Percentiles rank a stretch among this genome's conserved stretches.
Conservation (phyloP, 352 stramenopile genomes). For the Pythium aquatile region DNA sequence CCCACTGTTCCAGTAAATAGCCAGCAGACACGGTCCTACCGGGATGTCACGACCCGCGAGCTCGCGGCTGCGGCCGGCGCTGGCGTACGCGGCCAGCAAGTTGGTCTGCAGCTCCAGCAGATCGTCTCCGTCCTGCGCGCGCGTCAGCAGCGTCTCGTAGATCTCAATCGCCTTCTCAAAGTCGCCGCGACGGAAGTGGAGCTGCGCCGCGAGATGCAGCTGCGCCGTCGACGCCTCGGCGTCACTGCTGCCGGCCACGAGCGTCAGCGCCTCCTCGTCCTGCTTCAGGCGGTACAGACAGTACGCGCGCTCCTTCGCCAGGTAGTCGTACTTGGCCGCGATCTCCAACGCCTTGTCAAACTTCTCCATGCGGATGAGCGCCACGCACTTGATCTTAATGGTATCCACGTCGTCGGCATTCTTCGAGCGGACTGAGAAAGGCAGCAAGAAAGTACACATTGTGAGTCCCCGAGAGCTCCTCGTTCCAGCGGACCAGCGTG, state of each 20-base stretch:
- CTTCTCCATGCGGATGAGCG: slow-evolving; percentile 80
- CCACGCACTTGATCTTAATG: slow-evolving; percentile 81
- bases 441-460: not conserved
- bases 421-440: slow-evolving; percentile 57
- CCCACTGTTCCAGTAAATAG: not conserved
- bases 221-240: slow-evolving; percentile 23
- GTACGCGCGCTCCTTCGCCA: slow-evolving; percentile 69
- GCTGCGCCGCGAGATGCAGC: slow-evolving; percentile 68
- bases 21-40: slow-evolving; percentile 25
- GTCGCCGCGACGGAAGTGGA: slow-evolving; percentile 70
- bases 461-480: slow-evolving; percentile 1
- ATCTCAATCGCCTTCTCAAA: slow-evolving; percentile 67
- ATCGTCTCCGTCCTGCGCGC: slow-evolving; percentile 54
- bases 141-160: slow-evolving; percentile 67
- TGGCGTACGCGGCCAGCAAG: slow-evolving; percentile 69
- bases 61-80: slow-evolving; percentile 51
- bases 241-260: slow-evolving; percentile 39
- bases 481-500: not conserved
- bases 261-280: slow-evolving; percentile 58
- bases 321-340: slow-evolving; percentile 62
- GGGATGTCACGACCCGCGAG: slow-evolving; percentile 49
- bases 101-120: slow-evolving; percentile 79
- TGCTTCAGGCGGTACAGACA: slow-evolving; percentile 82
- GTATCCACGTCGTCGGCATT: slow-evolving; percentile 69
- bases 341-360: slow-evolving; percentile 86